Conservation (phyloP, 495 filamentous ascomycete species). For the Neurospora sp. region DNA sequence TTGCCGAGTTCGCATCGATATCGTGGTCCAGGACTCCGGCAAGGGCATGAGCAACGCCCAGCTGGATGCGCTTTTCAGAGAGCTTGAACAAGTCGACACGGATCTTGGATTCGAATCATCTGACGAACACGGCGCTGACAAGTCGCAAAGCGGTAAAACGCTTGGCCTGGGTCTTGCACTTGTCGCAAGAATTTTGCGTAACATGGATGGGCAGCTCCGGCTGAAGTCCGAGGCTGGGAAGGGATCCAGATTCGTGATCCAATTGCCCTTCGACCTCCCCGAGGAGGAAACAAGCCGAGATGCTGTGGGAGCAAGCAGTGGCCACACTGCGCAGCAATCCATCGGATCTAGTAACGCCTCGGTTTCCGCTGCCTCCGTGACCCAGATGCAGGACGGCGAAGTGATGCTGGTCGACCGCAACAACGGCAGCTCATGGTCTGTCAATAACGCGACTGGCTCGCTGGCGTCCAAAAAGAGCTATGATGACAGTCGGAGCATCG, state of each 20-base stretch:
- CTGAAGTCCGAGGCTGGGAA: conserved; percentile 81
- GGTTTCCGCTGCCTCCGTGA: conserved; percentile 15
- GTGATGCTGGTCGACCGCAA: conserved; percentile 45
- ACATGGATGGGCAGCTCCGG: conserved; percentile 82
- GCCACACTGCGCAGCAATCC: neutral
- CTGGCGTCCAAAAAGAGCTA: conserved; percentile 20
- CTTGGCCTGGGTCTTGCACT: conserved; percentile 80
- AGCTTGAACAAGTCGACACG: conserved; percentile 75
- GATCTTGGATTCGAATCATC: conserved; percentile 38
- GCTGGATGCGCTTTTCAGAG: conserved; percentile 69
- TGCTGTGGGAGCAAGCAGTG: conserved; percentile 5
- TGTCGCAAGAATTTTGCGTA: conserved; percentile 75
- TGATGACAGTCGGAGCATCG: conserved; percentile 36
- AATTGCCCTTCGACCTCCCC: conserved; percentile 57
- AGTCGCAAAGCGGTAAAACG: conserved; percentile 22
- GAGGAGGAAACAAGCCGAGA: conserved; percentile 26
- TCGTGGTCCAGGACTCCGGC: conserved; percentile 72
- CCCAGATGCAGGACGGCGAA: conserved; percentile 34
- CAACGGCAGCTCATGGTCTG: conserved; percentile 15
- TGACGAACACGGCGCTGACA: conserved; percentile 22
- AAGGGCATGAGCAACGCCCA: conserved; percentile 63
- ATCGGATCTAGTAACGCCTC: conserved; percentile 9
- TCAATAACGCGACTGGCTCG: conserved; percentile 1
- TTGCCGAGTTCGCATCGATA: conserved; percentile 51
- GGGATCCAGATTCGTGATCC: conserved; percentile 72